Percentiles rank a stretch among this genome's conserved stretches.
phyloP scores from a whole-genome alignment of 192 early-diverging fungal species.

The Podila epicladia region DNA sequence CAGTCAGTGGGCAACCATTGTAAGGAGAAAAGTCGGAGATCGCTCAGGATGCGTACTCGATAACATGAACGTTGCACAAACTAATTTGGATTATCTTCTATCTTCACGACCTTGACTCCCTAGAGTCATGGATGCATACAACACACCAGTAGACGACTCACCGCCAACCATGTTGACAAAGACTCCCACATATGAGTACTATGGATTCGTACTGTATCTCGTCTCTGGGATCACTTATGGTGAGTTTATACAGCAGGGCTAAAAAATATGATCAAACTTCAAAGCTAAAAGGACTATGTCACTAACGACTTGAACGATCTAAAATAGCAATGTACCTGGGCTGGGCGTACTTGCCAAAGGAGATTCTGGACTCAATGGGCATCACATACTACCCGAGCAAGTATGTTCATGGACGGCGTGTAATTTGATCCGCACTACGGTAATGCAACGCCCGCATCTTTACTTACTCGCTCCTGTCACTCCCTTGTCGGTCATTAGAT shows the following conservation, averaged over 20 bases:
- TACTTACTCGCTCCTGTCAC: not conserved
- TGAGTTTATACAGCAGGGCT: conserved; percentile 5
- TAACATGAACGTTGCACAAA: not conserved
- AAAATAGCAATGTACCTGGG: conserved; percentile 70
- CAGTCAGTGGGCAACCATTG: conserved; percentile 29
- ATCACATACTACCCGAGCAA: conserved; percentile 89
- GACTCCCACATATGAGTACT: conserved; percentile 85
- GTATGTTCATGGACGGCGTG: conserved; percentile 38
- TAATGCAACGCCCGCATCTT: not conserved
- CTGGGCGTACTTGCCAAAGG: conserved; percentile 88
- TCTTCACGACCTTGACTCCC: not conserved
- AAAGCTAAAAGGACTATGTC: not conserved
- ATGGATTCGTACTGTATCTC: conserved; percentile 89
- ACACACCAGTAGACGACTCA: conserved; percentile 31
- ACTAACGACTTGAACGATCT: not conserved
- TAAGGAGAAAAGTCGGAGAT: not conserved
- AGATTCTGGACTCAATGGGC: conserved; percentile 71
- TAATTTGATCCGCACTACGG: not conserved
- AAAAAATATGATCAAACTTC: too few relatives aligned
- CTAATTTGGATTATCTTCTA: not conserved
- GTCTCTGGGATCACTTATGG: conserved; percentile 78
- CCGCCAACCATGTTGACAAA: conserved; percentile 62
- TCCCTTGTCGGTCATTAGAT: conserved; percentile 40
- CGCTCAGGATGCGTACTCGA: not conserved
- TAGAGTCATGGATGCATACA: conserved; percentile 31